These are phyloP conservation scores for Aspergillus fijiensis DNA, from an alignment of 2,329 filamentous ascomycete genomes.

Conservation along the genomic window DNA sequence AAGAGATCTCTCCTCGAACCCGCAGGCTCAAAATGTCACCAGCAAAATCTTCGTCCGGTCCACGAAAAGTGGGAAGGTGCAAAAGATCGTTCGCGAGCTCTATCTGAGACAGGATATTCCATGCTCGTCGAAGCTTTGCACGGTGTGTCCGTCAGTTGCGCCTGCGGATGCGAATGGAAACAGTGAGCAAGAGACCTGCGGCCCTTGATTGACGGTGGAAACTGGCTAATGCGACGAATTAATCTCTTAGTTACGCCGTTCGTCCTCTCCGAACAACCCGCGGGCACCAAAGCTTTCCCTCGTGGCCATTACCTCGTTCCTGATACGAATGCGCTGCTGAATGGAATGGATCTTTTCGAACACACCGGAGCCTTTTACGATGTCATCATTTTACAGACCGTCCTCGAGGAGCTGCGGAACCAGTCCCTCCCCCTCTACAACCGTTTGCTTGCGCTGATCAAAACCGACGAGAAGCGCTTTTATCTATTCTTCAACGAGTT, in stretches of 20 bases:
- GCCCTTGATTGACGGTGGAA: background rate
- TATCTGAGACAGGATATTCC: constrained; percentile 96
- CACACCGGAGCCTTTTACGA: constrained; percentile 89
- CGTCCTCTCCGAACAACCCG: constrained; percentile 83
- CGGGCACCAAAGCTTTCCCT: constrained; percentile 76
- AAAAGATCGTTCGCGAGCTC: constrained; percentile 96
- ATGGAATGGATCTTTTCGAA: constrained; percentile 96
- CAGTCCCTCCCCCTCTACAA: constrained; percentile 93
- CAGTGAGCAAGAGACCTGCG: constrained; percentile 49
- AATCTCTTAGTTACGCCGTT: constrained; percentile 66
- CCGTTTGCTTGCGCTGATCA: constrained; percentile 82
- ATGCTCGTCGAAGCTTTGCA: constrained; percentile 89
- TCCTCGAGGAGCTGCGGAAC: constrained; percentile 93
- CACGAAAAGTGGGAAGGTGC: constrained; percentile 92
- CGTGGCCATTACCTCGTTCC: constrained; percentile 92
- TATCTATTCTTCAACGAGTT: constrained; percentile 99
- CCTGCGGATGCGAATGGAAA: constrained; percentile 77
- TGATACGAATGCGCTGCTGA: constrained; percentile 93
- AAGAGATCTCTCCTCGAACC: constrained; percentile 54
- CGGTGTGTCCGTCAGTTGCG: constrained; percentile 68
- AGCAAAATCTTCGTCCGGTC: constrained; percentile 96
- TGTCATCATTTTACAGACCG: constrained; percentile 93
- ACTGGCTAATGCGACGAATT: constrained; percentile 23
- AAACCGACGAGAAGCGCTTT: constrained; percentile 94
- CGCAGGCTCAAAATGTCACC: constrained; percentile 70